Conservation (phyloP, 306 rosid species). For the Macrotyloma uniflorum region DNA sequence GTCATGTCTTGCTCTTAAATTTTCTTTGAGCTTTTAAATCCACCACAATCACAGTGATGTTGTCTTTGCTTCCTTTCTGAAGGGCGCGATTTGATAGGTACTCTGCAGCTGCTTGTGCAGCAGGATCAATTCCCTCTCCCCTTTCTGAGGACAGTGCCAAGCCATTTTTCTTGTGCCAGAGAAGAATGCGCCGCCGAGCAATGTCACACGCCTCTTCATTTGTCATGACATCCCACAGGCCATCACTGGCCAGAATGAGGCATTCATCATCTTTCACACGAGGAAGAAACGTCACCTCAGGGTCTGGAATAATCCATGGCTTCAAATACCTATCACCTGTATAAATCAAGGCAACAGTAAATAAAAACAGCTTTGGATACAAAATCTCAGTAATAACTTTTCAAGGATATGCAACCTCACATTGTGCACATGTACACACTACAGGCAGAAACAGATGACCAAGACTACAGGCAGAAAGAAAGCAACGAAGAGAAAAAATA, state of each 20-base stretch:
- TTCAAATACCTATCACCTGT: conserved; percentile 92
- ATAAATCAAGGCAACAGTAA: conserved; percentile 27
- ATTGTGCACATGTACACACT: background rate
- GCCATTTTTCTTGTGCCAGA: conserved; percentile 90
- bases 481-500: background rate
- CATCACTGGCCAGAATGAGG: conserved; percentile 89
- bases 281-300: conserved; percentile 77
- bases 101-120: conserved; percentile 95
- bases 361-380: conserved; percentile 8
- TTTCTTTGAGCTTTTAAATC: conserved; percentile 91
- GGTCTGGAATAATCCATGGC: conserved; percentile 95
- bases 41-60: conserved; percentile 79
- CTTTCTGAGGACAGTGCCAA: conserved; percentile 53
- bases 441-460: background rate
- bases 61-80: conserved; percentile 90
- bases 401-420: background rate
- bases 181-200: conserved; percentile 73
- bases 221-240: conserved; percentile 89
- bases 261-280: conserved; percentile 81
- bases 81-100: conserved; percentile 74
- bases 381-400: conserved; percentile 9
- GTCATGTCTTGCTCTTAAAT: conserved; percentile 75
- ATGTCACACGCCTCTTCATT: conserved; percentile 84
- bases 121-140: conserved; percentile 76
- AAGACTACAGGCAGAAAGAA: no score